phyloP scores from a whole-genome alignment of 2,329 filamentous ascomycete genomes.

The Blastomyces parvus region DNA sequence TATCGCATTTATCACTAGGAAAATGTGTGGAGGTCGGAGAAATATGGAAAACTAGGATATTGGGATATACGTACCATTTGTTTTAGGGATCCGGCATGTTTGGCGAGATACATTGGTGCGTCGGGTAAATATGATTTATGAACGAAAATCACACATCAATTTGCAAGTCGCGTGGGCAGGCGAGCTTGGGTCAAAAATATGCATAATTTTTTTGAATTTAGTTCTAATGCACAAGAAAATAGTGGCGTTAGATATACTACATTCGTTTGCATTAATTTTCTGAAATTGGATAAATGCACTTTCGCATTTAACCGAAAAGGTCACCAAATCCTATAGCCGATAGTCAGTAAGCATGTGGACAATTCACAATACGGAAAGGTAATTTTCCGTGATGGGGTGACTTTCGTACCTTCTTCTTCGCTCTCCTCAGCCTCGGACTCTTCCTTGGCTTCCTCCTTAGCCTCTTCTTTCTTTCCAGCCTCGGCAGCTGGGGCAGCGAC shows the following conservation, averaged over 20 bases:
- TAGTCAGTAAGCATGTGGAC: slow-evolving; percentile 33
- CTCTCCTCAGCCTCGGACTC: slow-evolving; percentile 58
- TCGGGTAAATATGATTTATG: background rate
- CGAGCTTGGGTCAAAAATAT: slow-evolving; percentile 2
- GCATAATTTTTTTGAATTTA: background rate
- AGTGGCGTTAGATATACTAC: slow-evolving; percentile 28
- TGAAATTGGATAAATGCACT: slow-evolving; percentile 15
- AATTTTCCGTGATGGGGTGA: background rate
- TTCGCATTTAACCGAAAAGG: slow-evolving; percentile 57
- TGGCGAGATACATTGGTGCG: slow-evolving; percentile 11
- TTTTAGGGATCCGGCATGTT: slow-evolving; percentile 6
- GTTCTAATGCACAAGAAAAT: slow-evolving; percentile 22
- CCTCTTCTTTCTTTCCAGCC: slow-evolving; percentile 43
- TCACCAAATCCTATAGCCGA: slow-evolving; percentile 56
- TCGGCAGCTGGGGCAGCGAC: slow-evolving; percentile 63
- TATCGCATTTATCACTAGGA: background rate
- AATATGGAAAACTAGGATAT: background rate
- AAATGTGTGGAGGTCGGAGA: background rate
- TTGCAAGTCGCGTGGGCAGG: slow-evolving; percentile 1
- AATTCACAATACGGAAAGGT: background rate
- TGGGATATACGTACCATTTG: slow-evolving; percentile 10
- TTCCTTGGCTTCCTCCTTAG: slow-evolving; percentile 46
- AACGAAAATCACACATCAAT: background rate
- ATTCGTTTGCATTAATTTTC: slow-evolving; percentile 25
- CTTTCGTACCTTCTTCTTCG: slow-evolving; percentile 43